A percentile compares a stretch with the other conserved stretches of the same genome.
phyloP scores from a whole-genome alignment of 352 stramenopile genomes.

The Phytophthora rubi region DNA sequence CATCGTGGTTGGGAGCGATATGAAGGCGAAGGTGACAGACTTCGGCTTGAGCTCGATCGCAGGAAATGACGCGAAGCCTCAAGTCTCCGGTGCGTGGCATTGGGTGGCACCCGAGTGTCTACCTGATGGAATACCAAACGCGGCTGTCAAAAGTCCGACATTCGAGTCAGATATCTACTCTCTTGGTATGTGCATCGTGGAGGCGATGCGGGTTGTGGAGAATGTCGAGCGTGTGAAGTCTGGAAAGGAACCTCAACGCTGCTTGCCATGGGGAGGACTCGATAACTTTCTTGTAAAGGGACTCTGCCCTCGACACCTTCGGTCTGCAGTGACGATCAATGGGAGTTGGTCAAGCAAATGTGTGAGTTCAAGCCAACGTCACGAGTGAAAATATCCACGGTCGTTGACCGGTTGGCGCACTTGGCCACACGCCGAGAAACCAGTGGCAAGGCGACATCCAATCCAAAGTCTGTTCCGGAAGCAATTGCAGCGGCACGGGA shows the following conservation, averaged over 20 bases:
- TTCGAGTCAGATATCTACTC: constrained; percentile 19
- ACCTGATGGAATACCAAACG: neutral
- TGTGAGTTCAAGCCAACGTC: neutral
- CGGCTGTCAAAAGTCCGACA: neutral
- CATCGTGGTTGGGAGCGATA: constrained; percentile 26
- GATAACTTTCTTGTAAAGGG: neutral
- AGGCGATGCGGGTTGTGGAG: neutral
- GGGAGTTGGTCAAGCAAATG: neutral
- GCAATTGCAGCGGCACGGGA: neutral
- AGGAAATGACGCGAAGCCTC: neutral
- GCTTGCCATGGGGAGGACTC: neutral
- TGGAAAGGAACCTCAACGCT: neutral
- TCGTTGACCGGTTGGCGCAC: neutral
- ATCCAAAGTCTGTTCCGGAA: neutral
- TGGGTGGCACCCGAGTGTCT: constrained; percentile 14
- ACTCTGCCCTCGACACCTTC: neutral
- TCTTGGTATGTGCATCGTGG: constrained; percentile 14
- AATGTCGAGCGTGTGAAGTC: neutral
- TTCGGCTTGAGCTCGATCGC: constrained; percentile 26
- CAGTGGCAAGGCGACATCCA: neutral
- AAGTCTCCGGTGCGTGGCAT: constrained; percentile 8
- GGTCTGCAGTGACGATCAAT: neutral
- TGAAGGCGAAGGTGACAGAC: constrained; percentile 33
- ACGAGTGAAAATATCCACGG: neutral
- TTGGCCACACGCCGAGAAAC: neutral